Base-by-base conservation (phyloP, 2,329 filamentous ascomycete genomes). In the Trichoderma sp. region DNA sequence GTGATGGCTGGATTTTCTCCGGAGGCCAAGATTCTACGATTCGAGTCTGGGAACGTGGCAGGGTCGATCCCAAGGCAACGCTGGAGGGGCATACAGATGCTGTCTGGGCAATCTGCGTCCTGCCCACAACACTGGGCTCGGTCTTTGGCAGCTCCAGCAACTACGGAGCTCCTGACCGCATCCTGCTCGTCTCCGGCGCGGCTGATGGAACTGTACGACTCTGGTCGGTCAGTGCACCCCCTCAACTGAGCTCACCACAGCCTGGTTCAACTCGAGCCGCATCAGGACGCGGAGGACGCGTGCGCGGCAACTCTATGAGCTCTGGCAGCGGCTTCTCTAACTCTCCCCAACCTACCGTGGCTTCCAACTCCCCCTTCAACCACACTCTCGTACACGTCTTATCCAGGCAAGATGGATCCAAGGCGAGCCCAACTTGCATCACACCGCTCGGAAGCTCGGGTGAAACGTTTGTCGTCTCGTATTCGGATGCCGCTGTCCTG, bases 1-100 rank as follows among this genome's bases (percentile, higher is more conserved):
- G 95, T 36, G 96, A 98, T 76, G 96, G 96, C 32, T 99, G 96
- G 96, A 95, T 99, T 75, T 99, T 99, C 81, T 98, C 95, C 6
- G 96, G 96, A 73, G 96, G 96, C 4, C 94, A 98, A 80, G 96
- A 99, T 81, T 90, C 93, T 20, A 97, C 94, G 7, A 91, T 99
- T 47, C 90, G 95, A 34, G 94, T 99, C 0, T 99, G 96, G 96
- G 95, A 99, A 81, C 90, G 95, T 65, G 95, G 95, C 32, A 87
- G 95, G 61, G 94, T 99, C 36, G 96, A 98, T 79, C 94, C 96
- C 8, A 98, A 98, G 81, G 94, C 94, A 2, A 97, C 94, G 0
- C 85, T 99, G 4, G 94, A 98, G 75, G 95, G 95, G 1, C 96
- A 98, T 78, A 97, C 92, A 0, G 96, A 99, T 84, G 94, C 95